Evolutionary conservation across 768 basidiomycete species (phyloP).

Genomic region (Leccinum incarnatum): DNA sequence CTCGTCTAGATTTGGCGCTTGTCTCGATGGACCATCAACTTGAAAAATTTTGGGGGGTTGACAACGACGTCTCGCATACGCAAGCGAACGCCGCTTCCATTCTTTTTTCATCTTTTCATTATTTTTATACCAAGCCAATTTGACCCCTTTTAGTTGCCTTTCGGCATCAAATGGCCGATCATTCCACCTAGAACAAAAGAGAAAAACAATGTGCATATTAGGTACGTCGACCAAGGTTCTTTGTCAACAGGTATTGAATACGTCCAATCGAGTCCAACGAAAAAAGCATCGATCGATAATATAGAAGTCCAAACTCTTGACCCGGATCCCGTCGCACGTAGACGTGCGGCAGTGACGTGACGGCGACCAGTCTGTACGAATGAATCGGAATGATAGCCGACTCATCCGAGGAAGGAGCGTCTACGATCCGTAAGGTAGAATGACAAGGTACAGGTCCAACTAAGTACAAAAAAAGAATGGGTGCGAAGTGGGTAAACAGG

Average conservation of each 20-base stretch:
- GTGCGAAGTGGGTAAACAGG: background rate
- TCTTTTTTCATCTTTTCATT: background rate
- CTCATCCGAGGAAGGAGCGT: background rate
- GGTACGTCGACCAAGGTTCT: background rate
- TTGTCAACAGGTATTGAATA: background rate
- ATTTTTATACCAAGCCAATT: background rate
- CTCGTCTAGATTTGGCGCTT: background rate
- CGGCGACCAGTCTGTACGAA: no score
- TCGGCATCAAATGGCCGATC: background rate
- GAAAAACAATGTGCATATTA: background rate
- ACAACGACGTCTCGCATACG: background rate
- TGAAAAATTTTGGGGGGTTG: background rate
- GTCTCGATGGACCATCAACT: background rate
- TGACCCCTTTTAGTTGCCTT: background rate
- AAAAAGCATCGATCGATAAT: background rate
- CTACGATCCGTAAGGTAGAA: constrained; percentile 3
- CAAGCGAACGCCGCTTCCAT: background rate
- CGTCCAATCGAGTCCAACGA: background rate
- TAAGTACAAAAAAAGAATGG: constrained; percentile 15
- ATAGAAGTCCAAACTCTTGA: background rate
- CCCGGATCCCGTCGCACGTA: background rate
- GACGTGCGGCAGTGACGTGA: background rate
- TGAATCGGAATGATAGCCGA: no score
- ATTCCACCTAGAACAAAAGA: background rate
- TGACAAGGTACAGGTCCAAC: constrained; percentile 21